Percentiles rank a stretch among this genome's conserved stretches.
These are phyloP conservation scores for Russula ochroleuca DNA, from an alignment of 768 basidiomycete genomes.

Conservation along the genomic window DNA sequence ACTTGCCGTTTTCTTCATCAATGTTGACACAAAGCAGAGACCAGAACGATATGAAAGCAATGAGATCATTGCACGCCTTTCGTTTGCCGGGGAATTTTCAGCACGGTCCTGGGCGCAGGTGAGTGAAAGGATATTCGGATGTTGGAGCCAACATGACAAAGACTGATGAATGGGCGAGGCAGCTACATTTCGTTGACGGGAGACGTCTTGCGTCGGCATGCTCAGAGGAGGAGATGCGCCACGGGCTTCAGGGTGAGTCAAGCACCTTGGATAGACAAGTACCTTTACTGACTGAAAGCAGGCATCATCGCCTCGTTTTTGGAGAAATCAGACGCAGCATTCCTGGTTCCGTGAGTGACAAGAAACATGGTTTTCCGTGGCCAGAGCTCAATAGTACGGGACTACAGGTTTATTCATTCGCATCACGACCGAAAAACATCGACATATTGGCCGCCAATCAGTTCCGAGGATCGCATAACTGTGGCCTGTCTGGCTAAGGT, in stretches of 20 bases:
- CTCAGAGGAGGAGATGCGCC: constrained; percentile 15
- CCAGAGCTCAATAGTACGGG: background rate
- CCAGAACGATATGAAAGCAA: background rate
- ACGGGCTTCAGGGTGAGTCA: constrained; percentile 8
- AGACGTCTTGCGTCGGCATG: constrained; percentile 1
- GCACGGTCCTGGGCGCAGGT: constrained; percentile 24
- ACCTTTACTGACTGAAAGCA: background rate
- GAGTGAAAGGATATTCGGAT: background rate
- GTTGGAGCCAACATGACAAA: too few relatives aligned
- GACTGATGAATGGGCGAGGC: background rate
- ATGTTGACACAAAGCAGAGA: constrained; percentile 4
- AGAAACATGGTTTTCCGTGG: background rate
- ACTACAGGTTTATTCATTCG: constrained; percentile 21
- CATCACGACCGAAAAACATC: constrained; percentile 21
- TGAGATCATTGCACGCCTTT: constrained; percentile 5
- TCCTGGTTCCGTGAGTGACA: constrained; percentile 20
- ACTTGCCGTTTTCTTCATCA: background rate
- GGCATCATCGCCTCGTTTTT: constrained; percentile 7
- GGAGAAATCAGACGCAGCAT: constrained; percentile 4
- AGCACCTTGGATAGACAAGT: background rate
- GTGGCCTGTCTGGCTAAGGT: constrained; percentile 18
- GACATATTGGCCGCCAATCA: constrained; percentile 7
- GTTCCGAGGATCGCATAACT: constrained; percentile 3
- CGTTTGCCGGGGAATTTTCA: constrained; percentile 15
- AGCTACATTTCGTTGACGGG: constrained; percentile 15